Evolutionary conservation across 2,329 filamentous ascomycete genomes (phyloP).

Genomic region (Volutella citrinella): DNA sequence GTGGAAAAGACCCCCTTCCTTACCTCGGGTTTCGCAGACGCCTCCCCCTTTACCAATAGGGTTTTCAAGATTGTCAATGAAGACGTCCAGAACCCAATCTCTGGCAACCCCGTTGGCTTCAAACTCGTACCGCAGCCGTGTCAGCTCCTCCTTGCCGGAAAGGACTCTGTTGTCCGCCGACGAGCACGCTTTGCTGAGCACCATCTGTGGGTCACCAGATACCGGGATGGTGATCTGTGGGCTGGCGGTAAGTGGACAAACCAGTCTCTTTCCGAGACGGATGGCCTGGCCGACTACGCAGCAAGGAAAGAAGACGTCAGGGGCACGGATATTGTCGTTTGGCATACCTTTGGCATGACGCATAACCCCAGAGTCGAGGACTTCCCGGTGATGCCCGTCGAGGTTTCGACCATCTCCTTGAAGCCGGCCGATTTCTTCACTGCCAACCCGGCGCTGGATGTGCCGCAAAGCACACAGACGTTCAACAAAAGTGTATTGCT

Average conservation of each 20-base stretch:
- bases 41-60: constrained; percentile 51
- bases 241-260: not conserved
- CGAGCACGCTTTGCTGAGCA: too few relatives aligned
- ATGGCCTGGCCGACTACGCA: not conserved
- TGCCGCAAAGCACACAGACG: constrained; percentile 28
- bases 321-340: constrained; percentile 55
- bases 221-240: not conserved
- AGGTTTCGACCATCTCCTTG: constrained; percentile 17
- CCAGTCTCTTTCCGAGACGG: not conserved
- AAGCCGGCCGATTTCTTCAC: constrained; percentile 46
- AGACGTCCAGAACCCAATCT: constrained; percentile 41
- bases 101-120: constrained; percentile 14
- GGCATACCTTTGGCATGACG: constrained; percentile 48
- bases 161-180: too few relatives aligned
- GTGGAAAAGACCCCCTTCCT: constrained; percentile 47
- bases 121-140: too few relatives aligned
- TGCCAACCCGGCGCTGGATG: constrained; percentile 45
- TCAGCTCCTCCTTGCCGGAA: too few relatives aligned
- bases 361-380: constrained; percentile 49
- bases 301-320: not conserved
- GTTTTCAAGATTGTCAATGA: constrained; percentile 48
- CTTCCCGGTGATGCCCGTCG: constrained; percentile 44
- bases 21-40: constrained; percentile 46
- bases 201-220: not conserved
- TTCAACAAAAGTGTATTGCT: constrained; percentile 17